Percentiles rank a stretch among this genome's conserved stretches.
These are phyloP conservation scores for Epicoccum nigrum DNA, from an alignment of 2,329 filamentous ascomycete species.

Conservation along the genomic window DNA sequence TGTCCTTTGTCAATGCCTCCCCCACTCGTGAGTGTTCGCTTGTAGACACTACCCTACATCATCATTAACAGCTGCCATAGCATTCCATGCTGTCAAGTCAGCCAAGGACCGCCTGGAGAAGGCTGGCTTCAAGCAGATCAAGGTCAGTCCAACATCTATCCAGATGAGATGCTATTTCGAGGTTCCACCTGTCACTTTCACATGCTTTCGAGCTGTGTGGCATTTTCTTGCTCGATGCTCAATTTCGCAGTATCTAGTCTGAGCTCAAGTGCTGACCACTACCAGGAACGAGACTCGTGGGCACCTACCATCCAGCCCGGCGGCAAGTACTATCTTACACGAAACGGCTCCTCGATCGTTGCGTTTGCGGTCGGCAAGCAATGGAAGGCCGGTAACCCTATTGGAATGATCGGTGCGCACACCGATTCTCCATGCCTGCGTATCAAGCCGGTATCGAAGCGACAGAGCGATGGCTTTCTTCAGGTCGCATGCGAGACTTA, in stretches of 20 bases:
- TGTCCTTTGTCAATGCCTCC: conserved; percentile 92
- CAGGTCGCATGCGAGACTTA: conserved; percentile 98
- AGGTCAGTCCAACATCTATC: conserved; percentile 51
- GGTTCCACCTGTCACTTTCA: not conserved
- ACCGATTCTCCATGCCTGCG: conserved; percentile 93
- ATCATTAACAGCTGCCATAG: conserved; percentile 55
- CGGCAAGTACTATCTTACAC: conserved; percentile 94
- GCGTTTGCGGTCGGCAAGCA: conserved; percentile 89
- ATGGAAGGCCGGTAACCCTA: conserved; percentile 90
- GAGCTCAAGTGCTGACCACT: conserved; percentile 3
- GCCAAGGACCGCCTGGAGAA: conserved; percentile 76
- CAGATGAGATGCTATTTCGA: not conserved
- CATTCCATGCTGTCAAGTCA: conserved; percentile 90
- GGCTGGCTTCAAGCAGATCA: conserved; percentile 86
- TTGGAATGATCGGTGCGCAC: conserved; percentile 92
- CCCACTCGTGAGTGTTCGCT: conserved; percentile 75
- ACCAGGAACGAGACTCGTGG: conserved; percentile 87
- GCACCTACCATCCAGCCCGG: conserved; percentile 77
- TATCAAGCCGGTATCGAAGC: conserved; percentile 93
- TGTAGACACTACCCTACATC: not conserved
- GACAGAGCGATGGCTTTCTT: conserved; percentile 81
- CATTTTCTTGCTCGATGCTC: not conserved
- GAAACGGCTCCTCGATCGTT: conserved; percentile 89
- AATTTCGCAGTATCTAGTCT: not conserved
- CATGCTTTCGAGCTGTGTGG: not conserved